A percentile compares a stretch with the other conserved stretches of the same genome.
These are phyloP conservation scores for Yamadazyma scolyti DNA, from an alignment of 805 yeast species.

Conservation along the genomic window DNA sequence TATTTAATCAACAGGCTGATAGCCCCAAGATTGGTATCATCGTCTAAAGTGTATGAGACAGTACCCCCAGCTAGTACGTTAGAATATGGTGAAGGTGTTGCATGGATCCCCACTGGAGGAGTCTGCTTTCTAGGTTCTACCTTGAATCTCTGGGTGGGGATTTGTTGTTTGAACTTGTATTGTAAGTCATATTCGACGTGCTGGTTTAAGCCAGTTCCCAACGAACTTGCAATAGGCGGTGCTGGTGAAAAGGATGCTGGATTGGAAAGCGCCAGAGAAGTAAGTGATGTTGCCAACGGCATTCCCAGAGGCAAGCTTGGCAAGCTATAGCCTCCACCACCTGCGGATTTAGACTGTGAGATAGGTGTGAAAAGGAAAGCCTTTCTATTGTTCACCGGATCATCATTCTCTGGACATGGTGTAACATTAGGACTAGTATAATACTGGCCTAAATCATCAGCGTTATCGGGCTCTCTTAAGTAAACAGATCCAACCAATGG, in stretches of 20 bases:
- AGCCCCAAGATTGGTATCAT: constrained; percentile 14
- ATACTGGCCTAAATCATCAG: constrained; percentile 82
- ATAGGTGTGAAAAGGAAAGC: constrained; percentile 44
- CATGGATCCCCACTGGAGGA: constrained; percentile 16
- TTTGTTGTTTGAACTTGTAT: constrained; percentile 3
- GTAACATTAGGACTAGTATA: constrained; percentile 38
- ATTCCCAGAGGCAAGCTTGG: too few species aligned
- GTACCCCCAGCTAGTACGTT: constrained; percentile 36
- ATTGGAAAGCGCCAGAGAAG: too few species aligned
- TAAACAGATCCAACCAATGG: constrained; percentile 94
- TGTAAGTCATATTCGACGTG: neutral
- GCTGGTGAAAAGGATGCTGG: too few species aligned
- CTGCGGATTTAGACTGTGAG: constrained; percentile 32
- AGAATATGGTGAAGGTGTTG: constrained; percentile 33
- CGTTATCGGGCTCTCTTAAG: constrained; percentile 65
- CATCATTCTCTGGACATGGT: constrained; percentile 37
- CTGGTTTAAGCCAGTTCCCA: neutral
- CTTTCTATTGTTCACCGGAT: constrained; percentile 27
- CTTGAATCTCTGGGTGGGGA: constrained; percentile 2
- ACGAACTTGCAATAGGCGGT: too few species aligned
- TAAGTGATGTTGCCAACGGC: too few species aligned
- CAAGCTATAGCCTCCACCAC: too few species aligned
- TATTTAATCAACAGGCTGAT: constrained; percentile 18
- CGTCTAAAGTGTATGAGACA: constrained; percentile 29
- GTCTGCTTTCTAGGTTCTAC: constrained; percentile 1